A percentile compares a stretch with the other conserved stretches of the same genome.
These are phyloP conservation scores for Eucalyptus guilfoylei DNA, from an alignment of 345 rosid species.

Conservation along the genomic window DNA sequence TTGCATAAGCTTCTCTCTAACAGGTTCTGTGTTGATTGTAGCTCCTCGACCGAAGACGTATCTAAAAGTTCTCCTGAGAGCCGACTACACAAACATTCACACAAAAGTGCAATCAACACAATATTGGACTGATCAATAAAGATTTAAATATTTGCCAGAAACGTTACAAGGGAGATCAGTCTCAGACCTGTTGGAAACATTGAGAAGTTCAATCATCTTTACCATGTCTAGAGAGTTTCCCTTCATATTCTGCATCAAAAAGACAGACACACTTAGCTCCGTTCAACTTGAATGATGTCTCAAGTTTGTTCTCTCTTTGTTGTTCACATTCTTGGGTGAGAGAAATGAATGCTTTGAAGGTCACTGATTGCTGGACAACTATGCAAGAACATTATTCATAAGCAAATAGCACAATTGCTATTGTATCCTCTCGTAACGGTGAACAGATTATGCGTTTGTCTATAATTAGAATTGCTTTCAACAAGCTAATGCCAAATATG, in stretches of 20 bases:
- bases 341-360: background rate
- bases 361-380: background rate
- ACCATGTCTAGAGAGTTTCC: constrained; percentile 31
- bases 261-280: background rate
- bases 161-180: background rate
- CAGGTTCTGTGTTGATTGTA: constrained; percentile 53
- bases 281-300: background rate
- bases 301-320: background rate
- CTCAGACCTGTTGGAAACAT: constrained; percentile 40
- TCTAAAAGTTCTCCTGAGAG: constrained; percentile 52
- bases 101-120: background rate
- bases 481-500: background rate
- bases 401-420: background rate
- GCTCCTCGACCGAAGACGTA: constrained; percentile 40
- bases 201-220: constrained; percentile 49
- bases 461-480: background rate
- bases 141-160: background rate
- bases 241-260: constrained; percentile 24
- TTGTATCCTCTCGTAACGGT: background rate
- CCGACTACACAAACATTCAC: constrained; percentile 18
- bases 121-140: background rate
- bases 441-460: background rate
- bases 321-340: background rate
- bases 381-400: background rate
- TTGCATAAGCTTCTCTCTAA: constrained; percentile 53